phyloP scores from a whole-genome alignment of 1,284 basidiomycete species.

The Gomphus sp. region DNA sequence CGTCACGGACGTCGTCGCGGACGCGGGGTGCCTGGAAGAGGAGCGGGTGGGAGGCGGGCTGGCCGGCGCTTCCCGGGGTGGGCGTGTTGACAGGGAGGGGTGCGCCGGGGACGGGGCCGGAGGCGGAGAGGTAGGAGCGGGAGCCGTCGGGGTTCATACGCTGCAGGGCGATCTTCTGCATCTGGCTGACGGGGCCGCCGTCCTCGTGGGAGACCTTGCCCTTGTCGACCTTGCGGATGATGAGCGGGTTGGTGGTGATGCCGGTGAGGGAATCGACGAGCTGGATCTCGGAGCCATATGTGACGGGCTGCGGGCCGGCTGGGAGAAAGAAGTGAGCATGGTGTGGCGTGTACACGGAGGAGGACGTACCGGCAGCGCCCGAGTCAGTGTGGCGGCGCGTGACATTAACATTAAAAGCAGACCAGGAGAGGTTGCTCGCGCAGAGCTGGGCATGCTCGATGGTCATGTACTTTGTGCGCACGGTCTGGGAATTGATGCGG shows the following conservation, averaged over 20 bases:
- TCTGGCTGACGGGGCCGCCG: conserved; percentile 88
- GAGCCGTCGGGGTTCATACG: conserved; percentile 73
- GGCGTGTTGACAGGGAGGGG: conserved; percentile 64
- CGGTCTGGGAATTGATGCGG: conserved; percentile 94
- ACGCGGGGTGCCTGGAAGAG: conserved; percentile 69
- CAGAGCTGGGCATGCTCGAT: conserved; percentile 78
- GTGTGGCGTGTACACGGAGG: conserved; percentile 22
- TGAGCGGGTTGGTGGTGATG: conserved; percentile 75
- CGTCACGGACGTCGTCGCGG: conserved; percentile 67
- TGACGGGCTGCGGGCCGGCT: conserved; percentile 71
- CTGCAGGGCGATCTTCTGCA: conserved; percentile 92
- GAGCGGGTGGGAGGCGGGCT: conserved; percentile 71
- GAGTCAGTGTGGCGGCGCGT: conserved; percentile 54
- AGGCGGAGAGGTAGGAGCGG: conserved; percentile 73
- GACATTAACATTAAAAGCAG: conserved; percentile 88
- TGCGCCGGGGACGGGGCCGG: conserved; percentile 70
- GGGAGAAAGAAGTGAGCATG: conserved; percentile 29
- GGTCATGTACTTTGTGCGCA: conserved; percentile 94
- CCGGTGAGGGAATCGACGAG: conserved; percentile 80
- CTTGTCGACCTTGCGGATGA: conserved; percentile 91
- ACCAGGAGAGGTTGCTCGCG: conserved; percentile 84
- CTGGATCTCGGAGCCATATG: conserved; percentile 85
- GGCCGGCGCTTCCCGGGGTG: conserved; percentile 58
- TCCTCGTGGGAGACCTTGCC: conserved; percentile 75
- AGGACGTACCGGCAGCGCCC: conserved; percentile 37